A percentile compares a stretch with the other conserved stretches of the same genome.
Conservation (phyloP, 495 filamentous ascomycete genomes). For the Trichoderma erinaceum region DNA sequence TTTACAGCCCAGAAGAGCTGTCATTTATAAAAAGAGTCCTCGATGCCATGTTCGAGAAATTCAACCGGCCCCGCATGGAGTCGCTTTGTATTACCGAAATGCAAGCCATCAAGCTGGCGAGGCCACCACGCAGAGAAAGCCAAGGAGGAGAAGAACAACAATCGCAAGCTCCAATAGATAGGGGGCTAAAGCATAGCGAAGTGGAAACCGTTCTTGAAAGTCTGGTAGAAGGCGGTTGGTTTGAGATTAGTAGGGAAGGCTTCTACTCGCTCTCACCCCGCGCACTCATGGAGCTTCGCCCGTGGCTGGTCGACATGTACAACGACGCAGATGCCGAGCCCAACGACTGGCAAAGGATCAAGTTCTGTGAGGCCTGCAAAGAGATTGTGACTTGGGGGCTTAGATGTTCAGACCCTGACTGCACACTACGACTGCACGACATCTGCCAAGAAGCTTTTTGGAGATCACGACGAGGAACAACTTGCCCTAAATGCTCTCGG, state of each 20-base stretch:
- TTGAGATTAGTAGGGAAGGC: conserved; percentile 61
- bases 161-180: conserved; percentile 23
- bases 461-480: conserved; percentile 48
- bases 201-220: conserved; percentile 64
- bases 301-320: conserved; percentile 77
- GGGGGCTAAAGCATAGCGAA: conserved; percentile 64
- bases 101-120: conserved; percentile 62
- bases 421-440: conserved; percentile 67
- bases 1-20: conserved; percentile 75
- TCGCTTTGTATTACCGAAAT: conserved; percentile 71
- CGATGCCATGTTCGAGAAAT: conserved; percentile 84
- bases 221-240: conserved; percentile 76
- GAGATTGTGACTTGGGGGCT: conserved; percentile 87
- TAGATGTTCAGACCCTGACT: conserved; percentile 66
- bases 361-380: conserved; percentile 81
- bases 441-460: conserved; percentile 70
- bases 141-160: conserved; percentile 31
- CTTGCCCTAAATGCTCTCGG: conserved; percentile 67
- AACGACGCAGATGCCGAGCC: conserved; percentile 60
- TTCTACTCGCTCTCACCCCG: conserved; percentile 72
- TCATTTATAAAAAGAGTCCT: conserved; percentile 81
- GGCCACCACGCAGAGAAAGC: conserved; percentile 34
- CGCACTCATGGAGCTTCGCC: conserved; percentile 74
- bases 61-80: conserved; percentile 71
- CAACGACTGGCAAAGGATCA: conserved; percentile 62